Evolutionary conservation across 257 asterid species (phyloP), one percentile per base, ranked within the genome.

Genomic region (Nicotiana benthamiana): DNA sequence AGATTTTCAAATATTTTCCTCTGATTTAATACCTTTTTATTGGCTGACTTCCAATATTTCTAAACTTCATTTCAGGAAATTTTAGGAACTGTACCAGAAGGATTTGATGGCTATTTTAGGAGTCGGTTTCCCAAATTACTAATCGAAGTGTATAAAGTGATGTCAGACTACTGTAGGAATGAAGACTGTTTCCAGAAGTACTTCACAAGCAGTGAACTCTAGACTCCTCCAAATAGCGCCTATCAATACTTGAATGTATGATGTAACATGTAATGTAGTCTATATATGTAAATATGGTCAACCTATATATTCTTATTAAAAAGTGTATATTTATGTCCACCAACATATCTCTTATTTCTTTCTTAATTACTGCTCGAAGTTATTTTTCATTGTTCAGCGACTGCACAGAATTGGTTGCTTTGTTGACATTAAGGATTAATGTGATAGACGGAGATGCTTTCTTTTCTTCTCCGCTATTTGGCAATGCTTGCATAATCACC

Each of bases 21-120:
- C 28, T 10, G 16, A 27, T 24, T 62, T 26, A 26, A 5, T 60
- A 13, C 40, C 4, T 3, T 18, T 15, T 11, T 57, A 24, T 54
- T 24, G 65, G 40, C 66, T 74, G 62, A 68, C 67, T 76, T 61
- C 53, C 40, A 36, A 56, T 9, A 27, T 64, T 26, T 59, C 24
- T 77, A 56, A 72, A 64, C 79, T 75, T 79, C 17, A 70, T 87
- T 76, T 67, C 93, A 95, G 99, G 92, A 87, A 81, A 54, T 89
- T 75, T 64, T 95, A 40, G 98, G 99, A 85, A 77, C 94, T 4
- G 83, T 95, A 12, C 99, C 99, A 2, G 97, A 92, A 87, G 99
- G 99, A 80, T 95, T 89, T 68, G 94, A 93, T 62, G 75, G 85
- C 70, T 93, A 95, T 85, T 95, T 95, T 89, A 85, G 83, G 80